A percentile compares a stretch with the other conserved stretches of the same genome.
These are phyloP conservation scores for Rhododendron williamsianum DNA, from an alignment of 148 eudicot species.

Conservation along the genomic window DNA sequence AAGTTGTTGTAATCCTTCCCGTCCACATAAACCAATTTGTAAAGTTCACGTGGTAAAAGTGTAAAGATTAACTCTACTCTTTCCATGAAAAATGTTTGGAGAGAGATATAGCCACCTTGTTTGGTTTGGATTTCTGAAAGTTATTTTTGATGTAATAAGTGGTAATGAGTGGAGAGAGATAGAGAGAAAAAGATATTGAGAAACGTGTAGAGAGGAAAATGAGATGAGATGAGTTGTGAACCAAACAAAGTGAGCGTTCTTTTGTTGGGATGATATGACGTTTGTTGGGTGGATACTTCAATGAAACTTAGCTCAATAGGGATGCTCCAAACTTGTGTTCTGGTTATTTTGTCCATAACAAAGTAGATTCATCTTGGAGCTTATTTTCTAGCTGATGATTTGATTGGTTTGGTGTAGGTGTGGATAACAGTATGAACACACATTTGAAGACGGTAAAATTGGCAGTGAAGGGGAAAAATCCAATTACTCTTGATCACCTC, in stretches of 20 bases:
- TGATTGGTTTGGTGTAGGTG: constrained; percentile 30
- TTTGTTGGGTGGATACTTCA: background rate
- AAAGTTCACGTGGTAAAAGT: background rate
- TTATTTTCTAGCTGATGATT: background rate
- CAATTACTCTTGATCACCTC: constrained; percentile 58
- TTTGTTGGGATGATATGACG: background rate
- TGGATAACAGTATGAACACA: constrained; percentile 80
- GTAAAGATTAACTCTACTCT: background rate
- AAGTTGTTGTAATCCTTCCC: background rate
- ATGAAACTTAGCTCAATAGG: background rate
- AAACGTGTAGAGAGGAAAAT: no score
- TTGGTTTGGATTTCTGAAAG: no score
- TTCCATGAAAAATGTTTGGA: background rate
- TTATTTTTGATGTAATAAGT: no score
- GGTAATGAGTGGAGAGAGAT: no score
- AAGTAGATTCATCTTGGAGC: background rate
- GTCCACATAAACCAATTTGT: background rate
- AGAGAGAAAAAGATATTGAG: no score
- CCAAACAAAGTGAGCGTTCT: no score
- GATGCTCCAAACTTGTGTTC: background rate
- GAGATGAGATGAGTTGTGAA: no score
- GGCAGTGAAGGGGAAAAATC: constrained; percentile 66
- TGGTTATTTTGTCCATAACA: background rate
- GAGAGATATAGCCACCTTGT: no score
- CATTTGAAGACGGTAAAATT: constrained; percentile 75